Percentiles rank a stretch among this genome's conserved stretches.
Conservation (phyloP, 805 yeast genomes). For the Cyberlindnera xylosilytica region DNA sequence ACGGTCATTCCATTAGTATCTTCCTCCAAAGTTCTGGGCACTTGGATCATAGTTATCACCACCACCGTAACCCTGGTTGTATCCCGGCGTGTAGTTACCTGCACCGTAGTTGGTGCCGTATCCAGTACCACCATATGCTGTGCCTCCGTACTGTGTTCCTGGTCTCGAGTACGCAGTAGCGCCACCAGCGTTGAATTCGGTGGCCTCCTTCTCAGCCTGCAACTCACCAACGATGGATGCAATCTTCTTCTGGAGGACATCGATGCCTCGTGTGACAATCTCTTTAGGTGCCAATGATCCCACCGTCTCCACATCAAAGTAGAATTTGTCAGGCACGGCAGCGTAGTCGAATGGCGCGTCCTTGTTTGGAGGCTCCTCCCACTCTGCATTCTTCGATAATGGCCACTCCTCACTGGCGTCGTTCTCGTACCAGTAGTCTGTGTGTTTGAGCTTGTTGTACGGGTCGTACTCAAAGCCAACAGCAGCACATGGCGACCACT, state of each 20-base stretch:
- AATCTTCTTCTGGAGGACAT: slow-evolving; percentile 81
- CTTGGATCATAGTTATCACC: too few species aligned
- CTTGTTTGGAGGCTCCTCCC: slow-evolving; percentile 93
- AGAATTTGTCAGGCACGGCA: slow-evolving; percentile 79
- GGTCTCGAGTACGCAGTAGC: slow-evolving; percentile 5
- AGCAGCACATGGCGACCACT: slow-evolving; percentile 97
- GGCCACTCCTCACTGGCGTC: slow-evolving; percentile 95
- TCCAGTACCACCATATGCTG: background rate
- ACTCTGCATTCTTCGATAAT: slow-evolving; percentile 77
- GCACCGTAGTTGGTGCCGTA: background rate
- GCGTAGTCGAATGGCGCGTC: slow-evolving; percentile 82
- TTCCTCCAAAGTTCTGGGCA: too few species aligned
- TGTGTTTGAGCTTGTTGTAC: slow-evolving; percentile 96
- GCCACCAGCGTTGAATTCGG: slow-evolving; percentile 1
- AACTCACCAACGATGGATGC: slow-evolving; percentile 82
- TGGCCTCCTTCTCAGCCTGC: slow-evolving; percentile 36
- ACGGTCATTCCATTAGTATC: background rate
- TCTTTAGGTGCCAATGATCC: slow-evolving; percentile 88
- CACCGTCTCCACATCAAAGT: slow-evolving; percentile 88
- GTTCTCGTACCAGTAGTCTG: slow-evolving; percentile 95
- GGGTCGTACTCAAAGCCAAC: slow-evolving; percentile 97
- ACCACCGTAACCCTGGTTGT: background rate
- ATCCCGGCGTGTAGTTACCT: background rate
- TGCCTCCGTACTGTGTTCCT: slow-evolving; percentile 1
- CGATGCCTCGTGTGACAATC: slow-evolving; percentile 81